These are phyloP conservation scores for Viridothelium virens DNA, from an alignment of 495 filamentous ascomycete genomes.

Conservation along the genomic window DNA sequence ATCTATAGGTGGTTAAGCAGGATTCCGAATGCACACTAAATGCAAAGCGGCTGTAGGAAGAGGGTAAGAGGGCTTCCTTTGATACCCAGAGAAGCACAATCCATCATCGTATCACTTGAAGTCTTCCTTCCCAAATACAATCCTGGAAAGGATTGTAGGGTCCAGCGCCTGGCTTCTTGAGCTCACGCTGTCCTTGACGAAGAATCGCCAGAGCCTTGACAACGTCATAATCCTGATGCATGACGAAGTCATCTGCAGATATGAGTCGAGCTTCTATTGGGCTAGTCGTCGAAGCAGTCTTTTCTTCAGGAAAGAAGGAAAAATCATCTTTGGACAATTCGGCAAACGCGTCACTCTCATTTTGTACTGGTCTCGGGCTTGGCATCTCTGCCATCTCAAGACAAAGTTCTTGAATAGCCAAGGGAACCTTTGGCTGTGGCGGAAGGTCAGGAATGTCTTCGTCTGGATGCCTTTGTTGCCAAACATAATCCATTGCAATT, in stretches of 20 bases:
- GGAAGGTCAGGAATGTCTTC: background rate
- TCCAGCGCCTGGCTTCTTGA: background rate
- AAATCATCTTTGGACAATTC: slow-evolving; percentile 1
- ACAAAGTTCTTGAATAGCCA: background rate
- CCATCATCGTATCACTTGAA: background rate
- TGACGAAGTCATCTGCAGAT: background rate
- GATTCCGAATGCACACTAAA: too few species aligned
- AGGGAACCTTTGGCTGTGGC: background rate
- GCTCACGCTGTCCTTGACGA: slow-evolving; percentile 6
- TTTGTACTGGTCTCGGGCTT: background rate
- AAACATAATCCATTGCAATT: background rate
- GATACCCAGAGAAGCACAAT: background rate
- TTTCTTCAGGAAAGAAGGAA: slow-evolving; percentile 8
- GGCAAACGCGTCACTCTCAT: slow-evolving; percentile 7
- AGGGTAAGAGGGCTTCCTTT: background rate
- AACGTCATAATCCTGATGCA: background rate
- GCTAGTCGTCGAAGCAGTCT: background rate
- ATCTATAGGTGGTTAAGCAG: too few species aligned
- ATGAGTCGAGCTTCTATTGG: background rate
- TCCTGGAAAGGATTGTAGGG: background rate
- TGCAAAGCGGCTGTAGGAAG: too few species aligned
- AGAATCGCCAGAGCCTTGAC: background rate
- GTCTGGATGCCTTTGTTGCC: slow-evolving; percentile 1
- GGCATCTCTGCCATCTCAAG: background rate
- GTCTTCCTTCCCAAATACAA: background rate